A percentile compares a stretch with the other conserved stretches of the same genome.
phyloP scores from a whole-genome alignment of 768 basidiomycete genomes.

The Harrya chromipes region DNA sequence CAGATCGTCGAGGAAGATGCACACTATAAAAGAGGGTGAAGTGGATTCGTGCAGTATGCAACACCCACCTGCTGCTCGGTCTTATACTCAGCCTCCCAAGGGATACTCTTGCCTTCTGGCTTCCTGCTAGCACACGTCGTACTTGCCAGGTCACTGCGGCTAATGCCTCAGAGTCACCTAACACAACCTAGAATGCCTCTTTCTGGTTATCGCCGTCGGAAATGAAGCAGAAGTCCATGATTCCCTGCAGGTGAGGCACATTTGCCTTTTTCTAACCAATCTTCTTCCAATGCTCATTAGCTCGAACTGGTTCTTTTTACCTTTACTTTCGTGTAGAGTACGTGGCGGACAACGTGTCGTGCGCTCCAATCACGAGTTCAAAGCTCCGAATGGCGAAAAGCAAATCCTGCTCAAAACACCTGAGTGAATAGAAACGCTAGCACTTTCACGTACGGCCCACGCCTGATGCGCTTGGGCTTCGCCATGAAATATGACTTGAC shows the following conservation, averaged over 20 bases:
- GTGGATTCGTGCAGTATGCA: neutral
- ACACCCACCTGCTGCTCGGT: conserved; percentile 4
- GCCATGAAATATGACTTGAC: conserved; percentile 1
- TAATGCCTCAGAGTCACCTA: neutral
- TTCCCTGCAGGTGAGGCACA: conserved; percentile 16
- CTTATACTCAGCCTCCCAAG: conserved; percentile 20
- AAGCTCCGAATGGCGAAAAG: conserved; percentile 15
- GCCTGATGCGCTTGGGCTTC: conserved; percentile 10
- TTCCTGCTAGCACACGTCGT: neutral
- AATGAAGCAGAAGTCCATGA: conserved; percentile 3
- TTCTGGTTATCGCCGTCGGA: conserved; percentile 4
- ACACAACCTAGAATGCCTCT: neutral
- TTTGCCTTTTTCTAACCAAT: conserved; percentile 8
- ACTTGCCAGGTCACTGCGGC: conserved; percentile 1
- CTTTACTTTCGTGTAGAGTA: neutral
- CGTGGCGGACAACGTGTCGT: neutral
- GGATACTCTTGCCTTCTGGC: neutral
- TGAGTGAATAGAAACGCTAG: conserved; percentile 12
- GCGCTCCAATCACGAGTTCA: neutral
- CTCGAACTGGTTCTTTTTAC: conserved; percentile 5
- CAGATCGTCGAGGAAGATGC: neutral
- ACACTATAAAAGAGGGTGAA: conserved; percentile 4
- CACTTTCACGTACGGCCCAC: neutral
- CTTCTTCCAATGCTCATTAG: conserved; percentile 1
- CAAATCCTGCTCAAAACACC: conserved; percentile 23